Base-by-base conservation (phyloP, 2,329 filamentous ascomycete species). In the Fusarium stilboides region DNA sequence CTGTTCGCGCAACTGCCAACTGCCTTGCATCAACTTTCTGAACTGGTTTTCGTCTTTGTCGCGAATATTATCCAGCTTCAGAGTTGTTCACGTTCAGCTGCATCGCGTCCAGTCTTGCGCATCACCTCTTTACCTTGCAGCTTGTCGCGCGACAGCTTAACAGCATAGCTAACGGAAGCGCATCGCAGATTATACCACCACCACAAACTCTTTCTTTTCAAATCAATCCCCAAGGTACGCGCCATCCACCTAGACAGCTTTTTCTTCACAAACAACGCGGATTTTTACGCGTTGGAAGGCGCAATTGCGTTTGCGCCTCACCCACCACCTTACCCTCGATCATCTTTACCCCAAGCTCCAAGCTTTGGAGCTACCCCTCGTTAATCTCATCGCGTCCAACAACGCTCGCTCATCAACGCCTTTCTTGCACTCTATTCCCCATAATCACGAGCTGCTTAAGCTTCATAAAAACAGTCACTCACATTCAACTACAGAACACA, bases 281-380 rank as follows among this genome's bases (percentile, higher is more conserved):
- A 57, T 70, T 72, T 58, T 44, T 10, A 59, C 68, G 63, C 59
- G 57, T 71, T 62, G 46, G 54, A 54, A 47, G 52, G 34, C 55
- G 58, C 75, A 75, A 78, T 79, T 68, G 74, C 69, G 49, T 70
- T 74, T 76, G 72, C 73, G 74, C 75, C 73, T 75, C 70, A 39
- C 54, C 56, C 70, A 39, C 54, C 56, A 61, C 62, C 33, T 55
- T 67, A 37, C 56, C 59, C 57, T 58, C 54, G 31, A 56, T 49
- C 26, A 43, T 51, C 42, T 28, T 44, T 34, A 43, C 57, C 46
- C 42, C 28, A 49, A 58, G 55, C 52, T 65, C 43, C 36, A 55
- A 62, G 65, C 65, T 68, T 50, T 56, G 12, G 56, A 77, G 64
- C 72, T 74, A 74, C 73, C 74, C 70, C 70, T 71, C 63, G 40